Percentiles rank a stretch among this genome's conserved stretches.
Evolutionary conservation across 2,329 filamentous ascomycete species (phyloP).

Genomic region (Penicillium palitans): DNA sequence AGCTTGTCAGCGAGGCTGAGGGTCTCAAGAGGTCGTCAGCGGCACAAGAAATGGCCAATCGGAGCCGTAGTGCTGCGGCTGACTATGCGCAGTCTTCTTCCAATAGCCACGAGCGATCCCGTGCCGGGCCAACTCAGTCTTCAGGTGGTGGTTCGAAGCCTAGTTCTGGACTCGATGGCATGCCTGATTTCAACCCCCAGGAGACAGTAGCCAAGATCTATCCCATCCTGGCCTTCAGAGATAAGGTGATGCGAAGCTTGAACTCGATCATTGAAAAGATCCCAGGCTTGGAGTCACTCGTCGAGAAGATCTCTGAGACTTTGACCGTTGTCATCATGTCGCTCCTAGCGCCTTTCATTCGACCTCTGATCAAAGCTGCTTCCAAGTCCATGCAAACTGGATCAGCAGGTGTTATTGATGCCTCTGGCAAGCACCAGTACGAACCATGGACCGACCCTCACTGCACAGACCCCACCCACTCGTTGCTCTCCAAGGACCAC

Average conservation of each 20-base stretch:
- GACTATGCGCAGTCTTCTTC: conserved; percentile 29
- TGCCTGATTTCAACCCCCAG: conserved; percentile 76
- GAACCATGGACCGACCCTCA: conserved; percentile 76
- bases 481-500: conserved; percentile 80
- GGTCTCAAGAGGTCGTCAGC: conserved; percentile 62
- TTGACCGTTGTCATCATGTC: conserved; percentile 90
- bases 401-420: conserved; percentile 67
- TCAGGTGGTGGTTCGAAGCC: conserved; percentile 38
- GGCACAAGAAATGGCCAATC: conserved; percentile 63
- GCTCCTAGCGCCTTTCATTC: conserved; percentile 84
- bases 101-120: conserved; percentile 19
- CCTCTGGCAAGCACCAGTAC: conserved; percentile 71
- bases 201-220: conserved; percentile 82
- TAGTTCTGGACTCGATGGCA: conserved; percentile 65
- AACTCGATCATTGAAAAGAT: conserved; percentile 83
- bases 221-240: conserved; percentile 88
- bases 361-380: conserved; percentile 85
- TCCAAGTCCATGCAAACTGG: conserved; percentile 83
- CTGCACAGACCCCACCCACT: conserved; percentile 78
- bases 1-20: conserved; percentile 66
- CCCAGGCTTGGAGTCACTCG: conserved; percentile 81
- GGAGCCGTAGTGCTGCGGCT: conserved; percentile 34
- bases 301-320: conserved; percentile 91
- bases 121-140: conserved; percentile 47
- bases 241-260: conserved; percentile 88